These are phyloP conservation scores for Toxicodendron radicans DNA, from an alignment of 345 rosid genomes.

Conservation along the genomic window DNA sequence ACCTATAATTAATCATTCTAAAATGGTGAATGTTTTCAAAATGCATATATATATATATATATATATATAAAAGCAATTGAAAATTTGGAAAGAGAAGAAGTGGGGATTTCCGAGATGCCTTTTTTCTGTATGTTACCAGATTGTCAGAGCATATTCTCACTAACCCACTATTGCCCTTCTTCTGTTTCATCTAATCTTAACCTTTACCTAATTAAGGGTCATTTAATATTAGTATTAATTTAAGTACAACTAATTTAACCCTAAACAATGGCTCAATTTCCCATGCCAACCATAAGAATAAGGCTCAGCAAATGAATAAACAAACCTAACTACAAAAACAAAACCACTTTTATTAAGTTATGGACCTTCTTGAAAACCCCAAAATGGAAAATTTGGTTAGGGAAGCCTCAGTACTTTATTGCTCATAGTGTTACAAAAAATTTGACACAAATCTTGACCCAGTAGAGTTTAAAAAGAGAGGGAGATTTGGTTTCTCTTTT, in stretches of 20 bases:
- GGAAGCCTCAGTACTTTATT: background rate
- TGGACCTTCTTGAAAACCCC: constrained; percentile 9
- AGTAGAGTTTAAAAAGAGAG: background rate
- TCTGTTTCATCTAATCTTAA: background rate
- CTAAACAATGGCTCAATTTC: constrained; percentile 2
- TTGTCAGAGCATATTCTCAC: constrained; percentile 43
- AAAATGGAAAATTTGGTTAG: background rate
- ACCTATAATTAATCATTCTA: no score
- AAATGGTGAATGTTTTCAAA: no score
- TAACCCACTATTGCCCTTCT: constrained; percentile 9
- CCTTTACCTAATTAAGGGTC: background rate
- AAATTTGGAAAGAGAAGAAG: constrained; percentile 21
- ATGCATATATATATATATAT: no score
- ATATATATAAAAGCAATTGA: background rate
- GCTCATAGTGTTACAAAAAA: background rate
- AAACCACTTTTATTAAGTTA: background rate
- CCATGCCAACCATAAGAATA: constrained; percentile 10
- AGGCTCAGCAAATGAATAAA: background rate
- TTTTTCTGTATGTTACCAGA: constrained; percentile 12
- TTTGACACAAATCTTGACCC: background rate
- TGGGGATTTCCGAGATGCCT: constrained; percentile 29
- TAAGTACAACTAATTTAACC: background rate
- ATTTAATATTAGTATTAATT: background rate
- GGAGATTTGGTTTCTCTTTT: background rate
- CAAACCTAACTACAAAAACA: background rate